phyloP scores from a whole-genome alignment of 495 filamentous ascomycete genomes.

The Penicillium coprophilum region DNA sequence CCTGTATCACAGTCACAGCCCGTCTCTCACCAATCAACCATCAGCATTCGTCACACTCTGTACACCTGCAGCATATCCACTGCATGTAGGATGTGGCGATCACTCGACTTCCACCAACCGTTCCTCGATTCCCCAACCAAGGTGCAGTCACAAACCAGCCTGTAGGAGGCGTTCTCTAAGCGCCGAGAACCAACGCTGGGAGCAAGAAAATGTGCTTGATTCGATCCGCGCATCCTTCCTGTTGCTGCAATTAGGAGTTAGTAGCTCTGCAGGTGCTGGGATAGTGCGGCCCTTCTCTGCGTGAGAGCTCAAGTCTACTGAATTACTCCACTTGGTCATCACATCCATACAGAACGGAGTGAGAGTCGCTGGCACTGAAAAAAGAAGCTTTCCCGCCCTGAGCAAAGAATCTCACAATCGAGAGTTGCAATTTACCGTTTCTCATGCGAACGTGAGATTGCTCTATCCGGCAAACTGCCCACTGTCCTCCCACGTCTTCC shows the following conservation, averaged over 20 bases:
- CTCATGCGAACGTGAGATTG: conserved; percentile 26
- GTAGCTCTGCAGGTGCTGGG: conserved; percentile 16
- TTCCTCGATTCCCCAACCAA: background rate
- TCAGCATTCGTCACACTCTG: conserved; percentile 26
- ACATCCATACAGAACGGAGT: conserved; percentile 13
- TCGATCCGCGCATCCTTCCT: conserved; percentile 20
- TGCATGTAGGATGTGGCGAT: conserved; percentile 14
- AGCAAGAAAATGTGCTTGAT: conserved; percentile 19
- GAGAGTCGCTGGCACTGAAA: conserved; percentile 23
- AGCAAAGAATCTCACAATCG: background rate
- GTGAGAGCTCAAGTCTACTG: conserved; percentile 4
- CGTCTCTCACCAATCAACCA: conserved; percentile 31
- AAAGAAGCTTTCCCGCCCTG: conserved; percentile 30
- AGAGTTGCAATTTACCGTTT: conserved; percentile 10
- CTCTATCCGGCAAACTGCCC: conserved; percentile 17
- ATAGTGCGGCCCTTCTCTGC: conserved; percentile 9
- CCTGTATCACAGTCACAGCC: conserved; percentile 42
- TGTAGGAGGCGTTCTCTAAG: conserved; percentile 27
- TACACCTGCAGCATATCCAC: conserved; percentile 22
- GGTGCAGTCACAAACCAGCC: conserved; percentile 14
- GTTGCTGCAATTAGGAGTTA: conserved; percentile 2
- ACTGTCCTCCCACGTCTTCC: background rate
- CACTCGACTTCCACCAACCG: conserved; percentile 16
- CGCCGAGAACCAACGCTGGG: conserved; percentile 18
- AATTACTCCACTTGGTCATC: conserved; percentile 20